Evolutionary conservation across 2,329 filamentous ascomycete genomes (phyloP), one percentile per base, ranked within the genome.

Genomic region (Curvularia lunata): DNA sequence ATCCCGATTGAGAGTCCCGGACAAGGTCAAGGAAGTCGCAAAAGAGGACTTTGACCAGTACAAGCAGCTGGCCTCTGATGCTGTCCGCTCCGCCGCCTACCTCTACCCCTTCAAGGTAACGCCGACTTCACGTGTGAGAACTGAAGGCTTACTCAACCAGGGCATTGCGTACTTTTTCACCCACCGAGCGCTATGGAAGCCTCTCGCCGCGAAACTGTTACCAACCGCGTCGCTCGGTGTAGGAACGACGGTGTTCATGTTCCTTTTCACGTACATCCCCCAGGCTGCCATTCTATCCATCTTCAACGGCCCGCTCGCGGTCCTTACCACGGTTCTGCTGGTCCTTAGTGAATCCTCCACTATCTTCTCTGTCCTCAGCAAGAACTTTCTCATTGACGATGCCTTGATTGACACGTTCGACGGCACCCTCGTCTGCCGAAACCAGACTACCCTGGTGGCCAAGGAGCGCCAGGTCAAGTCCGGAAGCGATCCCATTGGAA

Each of bases 331-430:
- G 0, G 81, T 88, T 2, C 78, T 92, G 8, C 83, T 93, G 19
- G 86, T 91, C 4, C 75, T 76, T 47, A 81, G 79, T 61, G 82
- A 84, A 64, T 77, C 76, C 61, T 81, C 79, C 41, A 82, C 81
- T 16, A 76, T 83, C 52, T 81, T 81, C 66, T 81, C 78, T 56
- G 73, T 86, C 30, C 72, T 88, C n/a, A 82, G 83, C 43, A 86
- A 88, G 67, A 88, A 85, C 41, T 94, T 92, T 73, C 78, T 97
- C 37, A 85, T 97, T 43, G 87, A 91, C 64, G 91, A 96, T 61
- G 90, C 91, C 0, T 82, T 97, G 32, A 82, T 95, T 25, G 92
- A 97, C 75, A 94, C 91, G 0, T 97, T 97, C 74, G 94, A 97
- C 72, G 92, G 90, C 18, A 83, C 81, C 0, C 79, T 89, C 2